Evolutionary conservation across 2,329 filamentous ascomycete genomes (phyloP), one percentile per base, ranked within the genome.

Genomic region (Camillea tinctor): DNA sequence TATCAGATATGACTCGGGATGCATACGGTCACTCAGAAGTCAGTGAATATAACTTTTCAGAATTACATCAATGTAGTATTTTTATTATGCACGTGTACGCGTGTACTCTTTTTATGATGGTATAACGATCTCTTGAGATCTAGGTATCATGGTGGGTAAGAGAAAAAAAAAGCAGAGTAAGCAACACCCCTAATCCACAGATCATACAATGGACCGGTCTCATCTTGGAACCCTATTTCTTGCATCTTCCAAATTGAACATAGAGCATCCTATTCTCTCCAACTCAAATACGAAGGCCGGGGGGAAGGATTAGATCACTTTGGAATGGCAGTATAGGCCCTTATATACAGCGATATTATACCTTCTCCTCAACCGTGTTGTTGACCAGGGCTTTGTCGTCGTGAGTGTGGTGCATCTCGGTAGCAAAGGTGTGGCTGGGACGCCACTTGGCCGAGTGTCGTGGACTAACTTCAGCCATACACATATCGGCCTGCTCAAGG

Each of bases 401-500:
- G 54, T 61, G 61, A 20, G 66, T 64, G 61, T 70, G 69, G 62
- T 70, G 60, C 65, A 72, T 70, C 63, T 73, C 70, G 56, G 73
- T 60, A 5, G 72, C 73, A 63, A 71, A 76, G 8, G 73, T 75
- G 64, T 73, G 72, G 59, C 67, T 70, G 23, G 74, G 74, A 52
- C 61, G 70, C 74, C 74, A 76, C 8, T 54, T 63, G 59, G 66
- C 67, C 5, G 73, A 75, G 40, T 66, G 68, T 50, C 80, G 73
- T 2, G 81, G 80, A 17, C 71, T 74, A 2, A 76, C 76, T 67
- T 83, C 79, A 60, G 79, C 75, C 75, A 84, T 77, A 59, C 89
- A 81, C 73, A 87, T 84, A 68, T 92, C 89, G 66, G 91, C 88
- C 75, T 91, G 86, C 73, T 92, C 89, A 60, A 91, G 83, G 2